Base-by-base conservation (phyloP, 1,284 basidiomycete species). In the Microbotryum violaceum region DNA sequence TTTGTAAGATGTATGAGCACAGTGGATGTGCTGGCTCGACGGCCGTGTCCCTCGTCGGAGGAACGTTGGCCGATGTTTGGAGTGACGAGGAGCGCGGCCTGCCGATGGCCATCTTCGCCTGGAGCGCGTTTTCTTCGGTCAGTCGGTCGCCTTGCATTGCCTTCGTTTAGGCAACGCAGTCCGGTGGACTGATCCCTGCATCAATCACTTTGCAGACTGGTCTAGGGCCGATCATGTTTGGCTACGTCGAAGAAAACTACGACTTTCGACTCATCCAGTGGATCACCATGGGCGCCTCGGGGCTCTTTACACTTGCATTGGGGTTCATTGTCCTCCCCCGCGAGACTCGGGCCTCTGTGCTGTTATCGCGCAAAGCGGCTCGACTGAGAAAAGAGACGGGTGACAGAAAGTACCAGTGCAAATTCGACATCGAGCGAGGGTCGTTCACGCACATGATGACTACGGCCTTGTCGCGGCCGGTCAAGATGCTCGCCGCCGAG, bases 1-100 rank as follows among this genome's bases (percentile, higher is more conserved):
- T 9, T 6, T 10, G n/a, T 49, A 20, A 33, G 8, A 47, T 29
- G 3, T 4, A 16, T 55, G 16, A 18, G 16, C 4, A 42, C 37
- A 42, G 78, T 31, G 86, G 86, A 3, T 82, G 87, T 71, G 87
- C 86, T 68, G 86, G 66, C 3, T 64, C 81, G 3, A 82, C 83
- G 0, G 85, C 85, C 0, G 69, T 87, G 27, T 83, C 60, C 18
- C 57, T 69, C 12, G 70, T 63, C 21, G 69, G 68, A 16, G 83
- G 77, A 79, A 51, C 80, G 12, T 33, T 60, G 2, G 53, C 63
- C 2, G 70, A 71, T 33, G 56, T 68, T 2, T 71, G 68, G 61
- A 47, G 54, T 4, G 61, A 82, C 0, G 77, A 76, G 18, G 79
- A 78, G 20, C 80, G 85, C 56, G 84, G 84, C 2, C 76, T 77